These are phyloP conservation scores for Septoria petroselini DNA, from an alignment of 2,329 filamentous ascomycete genomes.

Conservation along the genomic window DNA sequence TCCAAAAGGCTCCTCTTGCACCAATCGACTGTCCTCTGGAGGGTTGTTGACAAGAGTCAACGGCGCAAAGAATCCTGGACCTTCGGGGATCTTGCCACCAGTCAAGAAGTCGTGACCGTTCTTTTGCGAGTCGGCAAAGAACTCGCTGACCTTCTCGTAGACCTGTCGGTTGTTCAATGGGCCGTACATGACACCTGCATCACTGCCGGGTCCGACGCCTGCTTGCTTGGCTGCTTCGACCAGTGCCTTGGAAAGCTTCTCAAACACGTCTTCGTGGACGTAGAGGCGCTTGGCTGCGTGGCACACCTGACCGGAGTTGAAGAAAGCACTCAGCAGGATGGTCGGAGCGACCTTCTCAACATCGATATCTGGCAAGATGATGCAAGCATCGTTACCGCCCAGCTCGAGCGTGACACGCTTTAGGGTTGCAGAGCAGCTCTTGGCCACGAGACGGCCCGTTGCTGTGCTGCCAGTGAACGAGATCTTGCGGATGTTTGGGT, in stretches of 20 bases:
- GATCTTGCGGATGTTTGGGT: slow-evolving; percentile 72
- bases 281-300: slow-evolving; percentile 91
- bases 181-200: slow-evolving; percentile 39
- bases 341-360: slow-evolving; percentile 84
- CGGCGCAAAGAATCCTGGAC: slow-evolving; percentile 43
- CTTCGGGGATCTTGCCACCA: slow-evolving; percentile 39
- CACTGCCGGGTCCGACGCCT: slow-evolving; percentile 69
- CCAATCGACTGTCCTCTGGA: slow-evolving; percentile 76
- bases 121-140: slow-evolving; percentile 66
- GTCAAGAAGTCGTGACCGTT: slow-evolving; percentile 74
- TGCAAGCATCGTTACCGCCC: slow-evolving; percentile 89
- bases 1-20: slow-evolving; percentile 92
- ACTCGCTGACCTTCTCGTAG: slow-evolving; percentile 74
- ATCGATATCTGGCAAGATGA: slow-evolving; percentile 79
- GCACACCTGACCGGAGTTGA: slow-evolving; percentile 97
- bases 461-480: slow-evolving; percentile 92
- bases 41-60: slow-evolving; percentile 77
- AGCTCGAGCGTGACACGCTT: slow-evolving; percentile 72
- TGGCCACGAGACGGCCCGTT: slow-evolving; percentile 77
- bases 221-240: slow-evolving; percentile 77
- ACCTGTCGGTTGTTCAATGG: slow-evolving; percentile 63
- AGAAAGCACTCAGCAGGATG: slow-evolving; percentile 85
- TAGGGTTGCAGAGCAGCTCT: slow-evolving; percentile 60
- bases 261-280: slow-evolving; percentile 78
- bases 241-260: slow-evolving; percentile 71